Base-by-base conservation (phyloP, 768 basidiomycete species). In the Goffeauzyma gilvescens region DNA sequence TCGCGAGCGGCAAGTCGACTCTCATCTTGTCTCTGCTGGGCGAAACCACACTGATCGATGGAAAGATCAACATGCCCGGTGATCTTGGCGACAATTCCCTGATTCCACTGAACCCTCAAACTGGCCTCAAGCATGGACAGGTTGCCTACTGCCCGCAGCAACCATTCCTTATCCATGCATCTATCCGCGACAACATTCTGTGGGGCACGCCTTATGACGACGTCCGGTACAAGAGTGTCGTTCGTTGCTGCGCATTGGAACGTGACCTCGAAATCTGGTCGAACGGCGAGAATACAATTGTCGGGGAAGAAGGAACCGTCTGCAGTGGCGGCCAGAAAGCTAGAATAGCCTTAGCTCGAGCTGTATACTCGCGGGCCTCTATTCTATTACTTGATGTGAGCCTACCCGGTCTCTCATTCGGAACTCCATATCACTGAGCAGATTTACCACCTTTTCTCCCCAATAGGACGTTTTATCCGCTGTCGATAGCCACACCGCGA, bases 361-460 rank as follows among this genome's bases (percentile, higher is more conserved):
- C 75, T 0, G 62, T 76, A 1, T 78, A 78, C 55, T 72, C 72
- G 1, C 61, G 61, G n/a, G 75, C 80, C 0, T 58, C 72, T 20
- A 73, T 75, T 14, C 54, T 85, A 5, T 60, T 85, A 8, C 62
- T 83, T 31, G 81, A 85, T 52, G 59, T 82, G 53, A 72, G 81
- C 22, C 61, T 78, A n/a, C n/a, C n/a, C n/a, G n/a, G n/a, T n/a
- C n/a, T n/a, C n/a, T n/a, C n/a, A n/a, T n/a, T n/a, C n/a, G n/a
- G n/a, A n/a, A n/a, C n/a, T n/a, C n/a, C n/a, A n/a, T n/a, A n/a
- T n/a, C n/a, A n/a, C n/a, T n/a, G n/a, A n/a, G n/a, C n/a, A n/a
- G n/a, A n/a, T n/a, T n/a, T n/a, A n/a, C n/a, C n/a, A n/a, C n/a
- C n/a, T n/a, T n/a, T n/a, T n/a, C n/a, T n/a, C n/a, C n/a, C n/a